Base-by-base conservation (phyloP, 306 rosid species). In the Lotus japonicus region DNA sequence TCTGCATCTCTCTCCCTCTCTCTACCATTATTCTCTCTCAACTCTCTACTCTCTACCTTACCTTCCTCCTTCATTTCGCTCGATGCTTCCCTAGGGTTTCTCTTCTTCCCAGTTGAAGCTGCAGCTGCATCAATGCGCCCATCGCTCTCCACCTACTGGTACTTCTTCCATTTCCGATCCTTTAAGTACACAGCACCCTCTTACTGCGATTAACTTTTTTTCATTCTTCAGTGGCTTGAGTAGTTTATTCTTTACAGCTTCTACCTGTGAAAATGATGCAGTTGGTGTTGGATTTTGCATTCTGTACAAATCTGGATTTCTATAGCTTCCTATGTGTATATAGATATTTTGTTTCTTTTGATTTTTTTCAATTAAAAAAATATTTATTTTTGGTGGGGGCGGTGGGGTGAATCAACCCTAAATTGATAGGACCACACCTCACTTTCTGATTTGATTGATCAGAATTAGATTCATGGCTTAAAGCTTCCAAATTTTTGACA, bases 31-130 rank as follows among this genome's bases (percentile, higher is more conserved):
- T 21, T 1, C 23, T 21, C 23, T 21, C 3, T 8, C 18, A 18
- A 1, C n/a, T n/a, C n/a, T n/a, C n/a, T n/a, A n/a, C 6, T 48
- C 33, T 53, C 64, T 45, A 9, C 14, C 41, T 11, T 11, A 23
- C 44, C 57, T 52, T 66, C 77, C 68, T 33, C 31, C 55, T 36
- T 49, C 21, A 15, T 68, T 36, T 62, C 71, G 46, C 42, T 62
- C 71, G 46, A 33, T 19, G 48, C 54, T 3, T 26, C 31, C 26
- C 80, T 78, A 79, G 85, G 88, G 84, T 80, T 87, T 84, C 44
- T 63, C 39, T 16, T 76, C 16, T 53, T 38, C 38, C 44, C 31
- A 5, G 6, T 28, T 56, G 33, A 17, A 54, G 45, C 33, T 51
- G 52, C 26, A 21, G 2, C 42, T 17, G 1, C 28, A 12, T 56